A percentile compares a stretch with the other conserved stretches of the same genome.
Conservation (phyloP, 345 rosid species). For the Brassica napus region DNA sequence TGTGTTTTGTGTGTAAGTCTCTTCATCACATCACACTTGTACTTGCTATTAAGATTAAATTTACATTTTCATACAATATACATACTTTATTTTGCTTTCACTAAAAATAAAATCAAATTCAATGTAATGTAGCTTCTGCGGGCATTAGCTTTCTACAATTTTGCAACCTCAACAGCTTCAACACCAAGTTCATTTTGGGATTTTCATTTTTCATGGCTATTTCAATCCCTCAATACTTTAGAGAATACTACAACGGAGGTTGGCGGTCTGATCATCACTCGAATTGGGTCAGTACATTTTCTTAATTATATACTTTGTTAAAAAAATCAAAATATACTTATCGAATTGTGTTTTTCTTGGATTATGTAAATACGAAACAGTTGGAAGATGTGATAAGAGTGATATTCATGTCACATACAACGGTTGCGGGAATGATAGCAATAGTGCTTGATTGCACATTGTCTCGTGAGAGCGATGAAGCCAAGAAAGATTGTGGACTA, state of each 20-base stretch:
- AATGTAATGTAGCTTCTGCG: conserved; percentile 47
- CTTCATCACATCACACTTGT: conserved; percentile 1
- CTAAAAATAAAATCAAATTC: neutral
- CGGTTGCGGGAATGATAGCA: conserved; percentile 56
- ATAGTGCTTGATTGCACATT: conserved; percentile 57
- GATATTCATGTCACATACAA: conserved; percentile 66
- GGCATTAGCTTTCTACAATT: conserved; percentile 60
- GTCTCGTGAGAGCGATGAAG: conserved; percentile 46
- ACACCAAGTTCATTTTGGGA: conserved; percentile 55
- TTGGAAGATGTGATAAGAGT: conserved; percentile 49
- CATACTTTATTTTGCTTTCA: neutral
- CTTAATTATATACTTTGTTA: neutral
- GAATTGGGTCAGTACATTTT: conserved; percentile 45
- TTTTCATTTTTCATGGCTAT: conserved; percentile 60
- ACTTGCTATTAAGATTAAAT: neutral
- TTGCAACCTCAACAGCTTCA: conserved; percentile 63
- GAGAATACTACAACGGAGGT: conserved; percentile 50
- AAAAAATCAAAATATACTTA: neutral
- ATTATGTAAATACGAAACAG: conserved; percentile 32
- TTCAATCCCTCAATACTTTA: conserved; percentile 61
- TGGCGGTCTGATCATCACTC: conserved; percentile 38
- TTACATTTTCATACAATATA: neutral
- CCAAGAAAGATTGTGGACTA: conserved; percentile 52
- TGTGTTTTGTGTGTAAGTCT: conserved; percentile 60
- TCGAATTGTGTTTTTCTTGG: neutral